phyloP scores from a whole-genome alignment of 495 filamentous ascomycete genomes.

The Collariella sp. region DNA sequence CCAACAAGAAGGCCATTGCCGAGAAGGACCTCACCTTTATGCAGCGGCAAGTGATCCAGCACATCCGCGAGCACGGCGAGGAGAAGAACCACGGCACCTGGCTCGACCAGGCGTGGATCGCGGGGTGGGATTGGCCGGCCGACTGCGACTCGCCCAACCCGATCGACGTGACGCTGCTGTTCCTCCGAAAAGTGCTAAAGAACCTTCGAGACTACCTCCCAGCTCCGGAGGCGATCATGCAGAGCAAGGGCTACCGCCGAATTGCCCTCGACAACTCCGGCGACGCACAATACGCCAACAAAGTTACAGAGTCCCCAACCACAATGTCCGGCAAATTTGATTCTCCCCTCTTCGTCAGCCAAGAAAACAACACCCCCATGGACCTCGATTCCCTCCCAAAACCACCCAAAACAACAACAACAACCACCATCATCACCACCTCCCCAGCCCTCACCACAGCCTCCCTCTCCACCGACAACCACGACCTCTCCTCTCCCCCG shows the following conservation, averaged over 20 bases:
- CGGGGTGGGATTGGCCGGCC: slow-evolving; percentile 20
- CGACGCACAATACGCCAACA: not conserved
- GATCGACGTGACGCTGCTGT: slow-evolving; percentile 20
- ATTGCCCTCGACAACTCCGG: not conserved
- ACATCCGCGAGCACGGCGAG: slow-evolving; percentile 19
- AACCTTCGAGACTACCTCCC: slow-evolving; percentile 26
- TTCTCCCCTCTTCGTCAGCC: slow-evolving; percentile 1
- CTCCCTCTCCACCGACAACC: not conserved
- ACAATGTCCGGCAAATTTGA: not conserved
- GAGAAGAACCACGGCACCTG: slow-evolving; percentile 17
- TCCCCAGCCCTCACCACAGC: not conserved
- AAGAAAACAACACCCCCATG: slow-evolving; percentile 9
- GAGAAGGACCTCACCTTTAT: slow-evolving; percentile 30
- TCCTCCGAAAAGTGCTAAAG: slow-evolving; percentile 16
- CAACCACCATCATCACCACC: not conserved
- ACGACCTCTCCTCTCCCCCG: not conserved
- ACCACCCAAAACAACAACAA: too few relatives aligned
- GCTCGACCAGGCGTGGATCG: slow-evolving; percentile 34
- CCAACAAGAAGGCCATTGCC: not conserved
- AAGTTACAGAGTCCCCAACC: not conserved
- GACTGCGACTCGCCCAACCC: slow-evolving; percentile 14
- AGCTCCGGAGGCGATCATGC: slow-evolving; percentile 17
- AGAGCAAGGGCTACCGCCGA: not conserved
- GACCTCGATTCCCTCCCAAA: slow-evolving; percentile 9
- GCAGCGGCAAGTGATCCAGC: slow-evolving; percentile 32